Percentiles rank a stretch among this genome's conserved stretches.
Conservation (phyloP, 2,329 filamentous ascomycete species). For the Fonsecaea nubica region DNA sequence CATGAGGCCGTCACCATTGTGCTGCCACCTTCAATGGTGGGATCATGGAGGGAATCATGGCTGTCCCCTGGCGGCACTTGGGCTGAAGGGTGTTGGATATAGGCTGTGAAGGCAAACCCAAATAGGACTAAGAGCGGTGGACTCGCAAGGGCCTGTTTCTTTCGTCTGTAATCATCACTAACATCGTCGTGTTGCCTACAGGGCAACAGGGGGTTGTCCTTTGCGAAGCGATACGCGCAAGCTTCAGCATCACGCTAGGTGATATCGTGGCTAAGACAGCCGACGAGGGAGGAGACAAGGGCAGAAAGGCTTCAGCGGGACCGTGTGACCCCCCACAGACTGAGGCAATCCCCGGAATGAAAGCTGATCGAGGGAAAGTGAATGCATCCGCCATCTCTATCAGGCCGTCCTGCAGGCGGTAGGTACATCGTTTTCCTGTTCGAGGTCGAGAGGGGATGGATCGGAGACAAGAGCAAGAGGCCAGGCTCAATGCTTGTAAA, state of each 20-base stretch:
- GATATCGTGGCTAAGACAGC: background rate
- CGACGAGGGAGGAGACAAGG: background rate
- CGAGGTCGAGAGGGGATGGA: background rate
- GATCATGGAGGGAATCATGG: constrained; percentile 1
- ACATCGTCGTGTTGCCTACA: background rate
- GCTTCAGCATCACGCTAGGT: background rate
- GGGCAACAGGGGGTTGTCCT: background rate
- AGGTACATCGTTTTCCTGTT: background rate
- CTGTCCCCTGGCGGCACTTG: background rate
- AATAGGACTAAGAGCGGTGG: background rate
- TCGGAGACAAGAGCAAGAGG: background rate
- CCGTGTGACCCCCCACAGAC: constrained; percentile 5
- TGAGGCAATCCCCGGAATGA: background rate
- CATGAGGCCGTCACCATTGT: constrained; percentile 11
- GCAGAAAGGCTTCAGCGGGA: background rate
- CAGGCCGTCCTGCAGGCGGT: background rate
- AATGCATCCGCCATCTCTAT: background rate
- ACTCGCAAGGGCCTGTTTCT: background rate
- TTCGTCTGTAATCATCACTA: background rate
- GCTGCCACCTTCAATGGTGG: background rate
- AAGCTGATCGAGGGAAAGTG: background rate
- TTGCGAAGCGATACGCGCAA: background rate
- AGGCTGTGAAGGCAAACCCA: background rate
- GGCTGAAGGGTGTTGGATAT: background rate
- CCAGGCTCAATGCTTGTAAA: background rate